Evolutionary conservation across 495 filamentous ascomycete genomes (phyloP).

Genomic region (Poronia punctata): DNA sequence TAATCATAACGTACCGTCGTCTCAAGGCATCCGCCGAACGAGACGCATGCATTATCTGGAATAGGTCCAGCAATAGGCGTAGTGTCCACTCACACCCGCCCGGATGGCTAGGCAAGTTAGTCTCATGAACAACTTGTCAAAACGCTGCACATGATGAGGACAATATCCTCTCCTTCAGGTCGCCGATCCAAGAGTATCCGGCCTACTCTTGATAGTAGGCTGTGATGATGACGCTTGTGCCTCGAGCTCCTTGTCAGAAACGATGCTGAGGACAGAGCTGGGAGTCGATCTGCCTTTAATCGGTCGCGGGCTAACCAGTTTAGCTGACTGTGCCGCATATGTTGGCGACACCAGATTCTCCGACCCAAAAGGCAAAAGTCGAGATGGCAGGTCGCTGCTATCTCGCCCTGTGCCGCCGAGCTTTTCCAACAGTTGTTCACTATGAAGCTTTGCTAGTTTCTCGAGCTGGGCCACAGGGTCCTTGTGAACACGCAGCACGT

Average conservation of each 20-base stretch:
- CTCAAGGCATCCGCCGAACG: too few species aligned
- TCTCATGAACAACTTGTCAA: too few species aligned
- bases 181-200: too few species aligned
- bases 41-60: too few species aligned
- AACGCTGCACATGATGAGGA: too few species aligned
- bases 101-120: too few species aligned
- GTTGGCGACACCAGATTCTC: conserved; percentile 39
- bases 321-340: conserved; percentile 35
- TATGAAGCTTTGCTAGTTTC: conserved; percentile 58
- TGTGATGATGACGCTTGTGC: too few species aligned
- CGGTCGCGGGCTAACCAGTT: conserved; percentile 33
- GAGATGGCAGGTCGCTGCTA: conserved; percentile 30
- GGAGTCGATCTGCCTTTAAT: conserved; percentile 29
- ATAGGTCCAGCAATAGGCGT: too few species aligned
- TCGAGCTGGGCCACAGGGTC: conserved; percentile 65
- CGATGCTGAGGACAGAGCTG: conserved; percentile 25
- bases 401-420: conserved; percentile 23
- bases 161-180: too few species aligned
- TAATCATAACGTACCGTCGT: too few species aligned
- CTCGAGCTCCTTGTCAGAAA: conserved; percentile 12
- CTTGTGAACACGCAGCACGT: conserved; percentile 46
- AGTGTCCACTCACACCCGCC: too few species aligned
- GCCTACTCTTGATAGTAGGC: too few species aligned
- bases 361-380: conserved; percentile 41
- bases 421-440: conserved; percentile 45